Evolutionary conservation across 1,284 basidiomycete genomes (phyloP), one percentile per base, ranked within the genome.

Genomic region (Microstroma glucosiphilum): DNA sequence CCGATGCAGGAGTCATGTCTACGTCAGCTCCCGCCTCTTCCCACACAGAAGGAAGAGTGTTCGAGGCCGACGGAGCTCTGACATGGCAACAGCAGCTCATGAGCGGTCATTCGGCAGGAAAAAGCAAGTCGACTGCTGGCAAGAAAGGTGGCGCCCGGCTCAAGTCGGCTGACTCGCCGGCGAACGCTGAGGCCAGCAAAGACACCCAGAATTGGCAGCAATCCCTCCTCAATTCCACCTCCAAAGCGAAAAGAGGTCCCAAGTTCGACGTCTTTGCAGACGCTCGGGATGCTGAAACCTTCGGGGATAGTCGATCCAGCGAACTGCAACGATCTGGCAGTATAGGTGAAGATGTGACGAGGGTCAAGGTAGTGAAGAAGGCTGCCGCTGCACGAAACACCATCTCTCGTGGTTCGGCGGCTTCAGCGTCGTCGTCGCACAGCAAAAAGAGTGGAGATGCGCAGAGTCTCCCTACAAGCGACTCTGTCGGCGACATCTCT

Each of bases 71-170:
- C 19, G 56, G 41, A 23, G 23, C 58, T n/a, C 23, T 73, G 49
- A 73, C 70, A 23, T 73, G 71, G 71, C 71, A 73, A 60, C 71
- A 73, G 48, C 70, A 71, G 62, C 63, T 72, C 6, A 48, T 73
- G 7, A 64, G 63, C 26, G 63, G 60, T 19, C 17, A 59, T 57
- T 66, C 72, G 61, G 66, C 65, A 60, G 63, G 66, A 26, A 53
- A 54, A 7, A 54, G 26, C 13, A 26, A 21, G n/a, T 15, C 15
- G 51, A 6, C 7, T 13, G 19, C 51, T 13, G 51, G 21, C 2
- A 26, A 21, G 25, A 25, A 21, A 6, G 25, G 21, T 15, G 26
- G 51, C n/a, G 25, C 21, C 4, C 2, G 15, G 51, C 51, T 15
- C 2, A 26, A 48, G 17, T 48, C 43, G 15, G 43, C 21, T 48